phyloP scores from a whole-genome alignment of 352 stramenopile genomes.

The Thraustochytrium striatum region DNA sequence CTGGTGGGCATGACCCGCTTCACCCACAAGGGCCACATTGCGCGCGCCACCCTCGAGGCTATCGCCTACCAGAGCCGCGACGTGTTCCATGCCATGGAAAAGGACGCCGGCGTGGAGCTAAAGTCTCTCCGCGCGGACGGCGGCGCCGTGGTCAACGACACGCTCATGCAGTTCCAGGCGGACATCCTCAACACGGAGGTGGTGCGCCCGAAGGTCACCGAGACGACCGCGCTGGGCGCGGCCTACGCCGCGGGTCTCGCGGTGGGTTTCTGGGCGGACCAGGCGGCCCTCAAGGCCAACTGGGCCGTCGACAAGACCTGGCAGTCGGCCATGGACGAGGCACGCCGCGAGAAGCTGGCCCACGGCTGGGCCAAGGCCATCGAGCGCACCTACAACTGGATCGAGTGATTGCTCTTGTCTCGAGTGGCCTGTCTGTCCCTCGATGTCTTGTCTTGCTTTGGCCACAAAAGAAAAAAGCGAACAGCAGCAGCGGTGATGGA shows the following conservation, averaged over 20 bases:
- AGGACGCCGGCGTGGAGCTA: slow-evolving; percentile 74
- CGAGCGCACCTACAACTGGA: slow-evolving; percentile 49
- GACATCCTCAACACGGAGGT: slow-evolving; percentile 90
- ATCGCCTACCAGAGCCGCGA: slow-evolving; percentile 91
- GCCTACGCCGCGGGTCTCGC: slow-evolving; percentile 93
- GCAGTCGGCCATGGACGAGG: slow-evolving; percentile 17
- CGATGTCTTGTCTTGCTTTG: not conserved
- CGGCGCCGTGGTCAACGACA: slow-evolving; percentile 91
- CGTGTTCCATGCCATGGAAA: slow-evolving; percentile 88
- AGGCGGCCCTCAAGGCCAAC: slow-evolving; percentile 65
- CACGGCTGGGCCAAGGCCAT: slow-evolving; percentile 48
- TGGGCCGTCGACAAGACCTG: slow-evolving; percentile 52
- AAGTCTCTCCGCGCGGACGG: slow-evolving; percentile 90
- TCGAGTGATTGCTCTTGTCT: too few relatives aligned
- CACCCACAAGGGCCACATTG: slow-evolving; percentile 86
- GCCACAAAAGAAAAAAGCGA: not conserved
- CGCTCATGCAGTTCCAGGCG: slow-evolving; percentile 97
- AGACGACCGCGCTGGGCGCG: slow-evolving; percentile 94
- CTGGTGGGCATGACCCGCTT: slow-evolving; percentile 92
- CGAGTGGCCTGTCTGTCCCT: too few relatives aligned
- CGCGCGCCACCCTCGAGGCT: slow-evolving; percentile 88
- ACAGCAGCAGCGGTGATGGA: not conserved
- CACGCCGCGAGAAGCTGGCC: not conserved
- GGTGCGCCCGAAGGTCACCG: slow-evolving; percentile 82
- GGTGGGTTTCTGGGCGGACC: slow-evolving; percentile 87